Percentiles rank a stretch among this genome's conserved stretches.
Evolutionary conservation across 192 early-diverging fungal species (phyloP).

Genomic region (Backusella tuberculispora): DNA sequence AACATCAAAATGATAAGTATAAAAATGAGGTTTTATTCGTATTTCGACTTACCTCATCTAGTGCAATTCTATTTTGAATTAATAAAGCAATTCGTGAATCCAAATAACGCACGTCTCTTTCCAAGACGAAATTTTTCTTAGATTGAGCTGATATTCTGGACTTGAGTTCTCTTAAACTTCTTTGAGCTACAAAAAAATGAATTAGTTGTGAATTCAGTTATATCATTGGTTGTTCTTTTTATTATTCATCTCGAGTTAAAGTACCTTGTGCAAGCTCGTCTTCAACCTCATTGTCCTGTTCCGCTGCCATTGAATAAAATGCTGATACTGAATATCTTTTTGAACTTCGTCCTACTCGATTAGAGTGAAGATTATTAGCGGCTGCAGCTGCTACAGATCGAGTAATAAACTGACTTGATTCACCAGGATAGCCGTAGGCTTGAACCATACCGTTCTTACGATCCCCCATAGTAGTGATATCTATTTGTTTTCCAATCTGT

Average conservation of each 20-base stretch:
- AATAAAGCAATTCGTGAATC: slow-evolving; percentile 92
- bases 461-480: slow-evolving; percentile 34
- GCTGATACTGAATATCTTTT: slow-evolving; percentile 78
- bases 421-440: slow-evolving; percentile 38
- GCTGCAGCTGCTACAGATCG: slow-evolving; percentile 45
- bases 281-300: slow-evolving; percentile 93
- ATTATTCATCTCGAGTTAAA: background rate
- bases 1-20: slow-evolving; percentile 22
- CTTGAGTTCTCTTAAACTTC: slow-evolving; percentile 86
- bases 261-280: slow-evolving; percentile 92
- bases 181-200: slow-evolving; percentile 65
- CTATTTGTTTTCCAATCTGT: background rate
- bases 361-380: slow-evolving; percentile 40
- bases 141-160: slow-evolving; percentile 92
- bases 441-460: slow-evolving; percentile 46
- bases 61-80: slow-evolving; percentile 93
- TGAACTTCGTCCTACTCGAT: slow-evolving; percentile 35
- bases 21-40: background rate
- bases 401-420: slow-evolving; percentile 34
- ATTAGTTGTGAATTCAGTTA: slow-evolving; percentile 7
- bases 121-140: slow-evolving; percentile 95
- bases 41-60: slow-evolving; percentile 71
- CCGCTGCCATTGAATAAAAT: slow-evolving; percentile 86
- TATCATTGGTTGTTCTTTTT: background rate
- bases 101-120: slow-evolving; percentile 91